Evolutionary conservation across 2,329 filamentous ascomycete genomes (phyloP).

Genomic region (Sporothrix pseudoabietina): DNA sequence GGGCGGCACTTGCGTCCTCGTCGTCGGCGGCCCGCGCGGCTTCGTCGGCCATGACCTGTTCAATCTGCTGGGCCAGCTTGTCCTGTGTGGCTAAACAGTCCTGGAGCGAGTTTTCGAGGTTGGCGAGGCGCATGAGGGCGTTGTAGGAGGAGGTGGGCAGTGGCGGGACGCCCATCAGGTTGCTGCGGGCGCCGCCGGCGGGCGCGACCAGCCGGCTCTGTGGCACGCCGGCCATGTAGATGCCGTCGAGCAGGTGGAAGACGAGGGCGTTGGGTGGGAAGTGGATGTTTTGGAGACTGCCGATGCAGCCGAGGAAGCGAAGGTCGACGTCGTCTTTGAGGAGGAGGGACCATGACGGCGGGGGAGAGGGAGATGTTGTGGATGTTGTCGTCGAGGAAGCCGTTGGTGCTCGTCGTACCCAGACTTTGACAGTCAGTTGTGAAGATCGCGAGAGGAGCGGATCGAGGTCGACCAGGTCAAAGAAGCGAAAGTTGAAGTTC

Average conservation of each 20-base stretch:
- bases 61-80: constrained; percentile 76
- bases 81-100: constrained; percentile 80
- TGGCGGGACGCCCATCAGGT: constrained; percentile 51
- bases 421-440: constrained; percentile 69
- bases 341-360: constrained; percentile 59
- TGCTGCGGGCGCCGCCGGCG: constrained; percentile 45
- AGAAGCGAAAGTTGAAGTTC: constrained; percentile 88
- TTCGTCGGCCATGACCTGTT: constrained; percentile 51
- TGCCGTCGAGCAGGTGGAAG: constrained; percentile 29
- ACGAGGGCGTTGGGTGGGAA: constrained; percentile 81
- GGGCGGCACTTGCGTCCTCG: constrained; percentile 35
- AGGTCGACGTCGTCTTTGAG: constrained; percentile 74
- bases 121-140: constrained; percentile 82
- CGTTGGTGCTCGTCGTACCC: constrained; percentile 59
- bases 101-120: constrained; percentile 86
- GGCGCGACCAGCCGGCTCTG: not conserved
- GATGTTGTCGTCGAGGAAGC: not conserved
- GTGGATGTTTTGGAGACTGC: constrained; percentile 64
- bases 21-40: constrained; percentile 31
- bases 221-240: constrained; percentile 41
- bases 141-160: constrained; percentile 78
- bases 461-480: constrained; percentile 69
- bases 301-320: constrained; percentile 75
- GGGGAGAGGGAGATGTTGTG: not conserved
- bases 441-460: constrained; percentile 67